phyloP scores from a whole-genome alignment of 257 asterid genomes.

The Scutellaria galericulata region DNA sequence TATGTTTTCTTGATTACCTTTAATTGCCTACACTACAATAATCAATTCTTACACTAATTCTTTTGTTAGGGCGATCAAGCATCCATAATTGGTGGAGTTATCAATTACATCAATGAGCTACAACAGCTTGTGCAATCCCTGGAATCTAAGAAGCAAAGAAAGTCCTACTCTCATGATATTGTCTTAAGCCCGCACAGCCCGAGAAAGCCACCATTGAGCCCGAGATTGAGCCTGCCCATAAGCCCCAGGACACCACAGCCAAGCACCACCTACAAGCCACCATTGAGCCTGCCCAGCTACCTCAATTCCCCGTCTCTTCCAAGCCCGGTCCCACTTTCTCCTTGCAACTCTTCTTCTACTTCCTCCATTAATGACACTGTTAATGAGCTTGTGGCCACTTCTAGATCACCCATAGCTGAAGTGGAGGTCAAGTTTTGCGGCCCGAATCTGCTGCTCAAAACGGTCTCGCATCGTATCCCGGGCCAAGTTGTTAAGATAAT shows the following conservation, averaged over 20 bases:
- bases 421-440: slow-evolving; percentile 94
- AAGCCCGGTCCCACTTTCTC: slow-evolving; percentile 43
- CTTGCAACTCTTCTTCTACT: slow-evolving; percentile 57
- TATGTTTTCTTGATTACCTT: neutral
- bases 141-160: slow-evolving; percentile 84
- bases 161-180: slow-evolving; percentile 49
- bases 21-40: too few species aligned
- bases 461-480: slow-evolving; percentile 64
- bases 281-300: slow-evolving; percentile 25
- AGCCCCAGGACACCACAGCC: slow-evolving; percentile 87
- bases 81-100: slow-evolving; percentile 93
- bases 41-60: neutral
- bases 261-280: slow-evolving; percentile 51
- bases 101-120: slow-evolving; percentile 78
- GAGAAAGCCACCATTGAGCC: slow-evolving; percentile 71
- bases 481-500: slow-evolving; percentile 75
- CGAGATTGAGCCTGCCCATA: slow-evolving; percentile 69
- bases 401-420: slow-evolving; percentile 74
- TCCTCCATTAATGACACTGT: slow-evolving; percentile 52
- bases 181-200: slow-evolving; percentile 84
- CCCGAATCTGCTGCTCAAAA: slow-evolving; percentile 68
- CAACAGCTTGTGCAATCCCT: slow-evolving; percentile 81
- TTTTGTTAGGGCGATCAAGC: slow-evolving; percentile 86
- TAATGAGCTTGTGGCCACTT: slow-evolving; percentile 83
- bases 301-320: slow-evolving; percentile 40